Conservation (phyloP, 2,329 filamentous ascomycete genomes). For the Thelonectria discophora region DNA sequence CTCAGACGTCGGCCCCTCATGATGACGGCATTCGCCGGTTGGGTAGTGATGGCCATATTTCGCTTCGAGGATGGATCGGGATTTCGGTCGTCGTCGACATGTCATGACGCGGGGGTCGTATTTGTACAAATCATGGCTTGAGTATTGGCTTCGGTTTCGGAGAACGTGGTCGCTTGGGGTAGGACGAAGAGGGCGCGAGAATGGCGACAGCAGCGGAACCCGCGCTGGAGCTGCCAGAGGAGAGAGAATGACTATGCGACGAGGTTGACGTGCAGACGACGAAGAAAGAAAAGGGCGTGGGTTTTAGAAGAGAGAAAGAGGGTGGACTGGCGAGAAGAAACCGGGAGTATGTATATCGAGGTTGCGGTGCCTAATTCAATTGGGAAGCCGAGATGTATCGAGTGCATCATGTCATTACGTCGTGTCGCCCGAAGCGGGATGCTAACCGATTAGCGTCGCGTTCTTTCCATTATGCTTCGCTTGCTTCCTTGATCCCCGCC, state of each 20-base stretch:
- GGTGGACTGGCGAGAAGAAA: neutral
- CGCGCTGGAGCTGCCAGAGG: neutral
- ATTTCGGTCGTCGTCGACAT: constrained; percentile 34
- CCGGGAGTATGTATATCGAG: neutral
- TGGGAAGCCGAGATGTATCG: constrained; percentile 1
- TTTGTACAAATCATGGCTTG: constrained; percentile 25
- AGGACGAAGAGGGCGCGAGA: neutral
- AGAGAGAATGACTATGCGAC: neutral
- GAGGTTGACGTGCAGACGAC: too few species aligned
- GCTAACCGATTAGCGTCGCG: constrained; percentile 21
- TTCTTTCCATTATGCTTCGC: constrained; percentile 7
- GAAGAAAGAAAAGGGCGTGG: too few species aligned
- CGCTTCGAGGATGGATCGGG: constrained; percentile 8
- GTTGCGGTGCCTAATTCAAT: constrained; percentile 13
- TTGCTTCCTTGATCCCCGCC: constrained; percentile 11
- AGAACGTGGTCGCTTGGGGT: neutral
- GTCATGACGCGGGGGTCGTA: constrained; percentile 33
- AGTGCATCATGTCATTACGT: constrained; percentile 34
- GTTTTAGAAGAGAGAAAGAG: neutral
- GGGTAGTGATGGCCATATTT: constrained; percentile 20
- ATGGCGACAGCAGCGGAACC: neutral
- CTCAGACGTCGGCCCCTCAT: constrained; percentile 50
- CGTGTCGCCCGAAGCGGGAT: constrained; percentile 23
- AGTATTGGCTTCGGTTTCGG: neutral
- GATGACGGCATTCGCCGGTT: constrained; percentile 20